Conservation (phyloP, 495 filamentous ascomycete genomes). For the Podospora australis region DNA sequence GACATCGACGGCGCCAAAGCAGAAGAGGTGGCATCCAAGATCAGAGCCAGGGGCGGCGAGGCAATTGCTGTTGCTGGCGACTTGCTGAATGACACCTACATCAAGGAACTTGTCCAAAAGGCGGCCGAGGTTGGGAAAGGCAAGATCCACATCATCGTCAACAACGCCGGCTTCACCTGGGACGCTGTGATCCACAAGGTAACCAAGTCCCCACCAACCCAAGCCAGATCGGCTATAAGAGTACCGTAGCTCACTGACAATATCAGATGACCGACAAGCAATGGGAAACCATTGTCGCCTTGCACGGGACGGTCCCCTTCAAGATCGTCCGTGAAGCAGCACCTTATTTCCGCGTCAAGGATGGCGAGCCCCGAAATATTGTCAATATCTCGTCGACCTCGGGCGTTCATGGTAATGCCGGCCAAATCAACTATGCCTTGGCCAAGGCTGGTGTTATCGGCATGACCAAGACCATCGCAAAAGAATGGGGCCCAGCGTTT, state of each 20-base stretch:
- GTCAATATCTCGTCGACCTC: slow-evolving; percentile 77
- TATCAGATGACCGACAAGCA: slow-evolving; percentile 79
- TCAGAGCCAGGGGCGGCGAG: slow-evolving; percentile 57
- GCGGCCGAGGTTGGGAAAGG: slow-evolving; percentile 73
- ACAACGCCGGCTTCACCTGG: slow-evolving; percentile 86
- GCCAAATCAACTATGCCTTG: slow-evolving; percentile 78
- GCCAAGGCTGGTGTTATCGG: slow-evolving; percentile 78
- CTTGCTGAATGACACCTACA: slow-evolving; percentile 59
- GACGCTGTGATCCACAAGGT: slow-evolving; percentile 87
- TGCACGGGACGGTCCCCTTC: slow-evolving; percentile 80
- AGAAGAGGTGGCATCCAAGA: slow-evolving; percentile 51
- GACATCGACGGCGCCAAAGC: slow-evolving; percentile 75
- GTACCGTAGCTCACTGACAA: neutral
- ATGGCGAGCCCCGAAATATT: slow-evolving; percentile 68
- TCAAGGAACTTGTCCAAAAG: slow-evolving; percentile 61
- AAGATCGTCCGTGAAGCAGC: slow-evolving; percentile 70
- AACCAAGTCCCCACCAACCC: neutral
- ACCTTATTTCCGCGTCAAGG: slow-evolving; percentile 80
- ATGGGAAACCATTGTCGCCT: slow-evolving; percentile 77
- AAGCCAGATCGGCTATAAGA: too few species aligned
- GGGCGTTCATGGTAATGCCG: slow-evolving; percentile 76
- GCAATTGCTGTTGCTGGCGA: slow-evolving; percentile 69
- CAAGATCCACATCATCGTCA: slow-evolving; percentile 83
- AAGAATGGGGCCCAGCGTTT: slow-evolving; percentile 84
- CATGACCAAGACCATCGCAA: slow-evolving; percentile 78